Conservation (phyloP, 495 filamentous ascomycete species). For the Hyaloscypha bicolor region DNA sequence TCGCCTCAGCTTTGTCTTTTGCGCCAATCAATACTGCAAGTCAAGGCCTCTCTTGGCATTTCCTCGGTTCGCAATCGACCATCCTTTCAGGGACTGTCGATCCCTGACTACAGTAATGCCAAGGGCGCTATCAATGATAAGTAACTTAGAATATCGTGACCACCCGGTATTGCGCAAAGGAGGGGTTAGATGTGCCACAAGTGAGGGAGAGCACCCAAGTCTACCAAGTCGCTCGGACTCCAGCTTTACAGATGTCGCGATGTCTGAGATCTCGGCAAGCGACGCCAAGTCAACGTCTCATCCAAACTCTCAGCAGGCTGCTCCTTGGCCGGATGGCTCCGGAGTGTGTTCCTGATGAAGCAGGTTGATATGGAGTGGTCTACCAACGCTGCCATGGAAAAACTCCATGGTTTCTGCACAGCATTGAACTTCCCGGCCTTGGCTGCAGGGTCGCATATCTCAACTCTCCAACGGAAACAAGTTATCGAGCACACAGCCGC, state of each 20-base stretch:
- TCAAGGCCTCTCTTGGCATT: neutral
- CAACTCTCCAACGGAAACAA: conserved; percentile 2
- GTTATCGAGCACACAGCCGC: neutral
- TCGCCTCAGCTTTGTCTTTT: no score
- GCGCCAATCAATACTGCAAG: no score
- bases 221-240: no score
- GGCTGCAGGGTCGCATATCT: neutral
- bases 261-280: neutral
- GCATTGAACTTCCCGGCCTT: neutral
- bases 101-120: neutral
- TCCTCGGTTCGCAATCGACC: conserved; percentile 2
- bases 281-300: neutral
- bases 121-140: conserved; percentile 12
- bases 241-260: no score
- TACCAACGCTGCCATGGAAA: neutral
- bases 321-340: neutral
- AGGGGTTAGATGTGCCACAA: neutral
- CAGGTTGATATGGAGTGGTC: neutral
- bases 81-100: conserved; percentile 13
- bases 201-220: neutral
- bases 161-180: neutral
- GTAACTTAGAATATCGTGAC: neutral
- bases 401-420: neutral
- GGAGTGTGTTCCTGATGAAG: neutral
- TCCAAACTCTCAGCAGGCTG: neutral